phyloP scores from a whole-genome alignment of 441 rosid species.

The Mallotus japonicus region DNA sequence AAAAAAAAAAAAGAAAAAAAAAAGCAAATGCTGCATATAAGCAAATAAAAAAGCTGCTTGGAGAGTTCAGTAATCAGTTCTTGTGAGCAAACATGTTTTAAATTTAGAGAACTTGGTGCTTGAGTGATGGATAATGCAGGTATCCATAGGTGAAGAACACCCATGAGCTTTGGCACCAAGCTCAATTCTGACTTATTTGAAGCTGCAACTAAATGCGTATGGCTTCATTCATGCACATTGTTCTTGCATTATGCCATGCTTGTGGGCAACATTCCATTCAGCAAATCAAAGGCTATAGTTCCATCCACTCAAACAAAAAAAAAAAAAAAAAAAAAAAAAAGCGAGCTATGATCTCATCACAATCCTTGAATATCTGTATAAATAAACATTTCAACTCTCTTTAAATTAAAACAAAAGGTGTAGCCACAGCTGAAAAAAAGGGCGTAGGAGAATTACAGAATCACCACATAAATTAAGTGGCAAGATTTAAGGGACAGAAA shows the following conservation, averaged over 20 bases:
- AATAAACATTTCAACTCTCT: neutral
- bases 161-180: too few species aligned
- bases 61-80: neutral
- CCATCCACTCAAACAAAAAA: too few species aligned
- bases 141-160: too few species aligned
- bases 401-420: neutral
- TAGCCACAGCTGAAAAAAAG: neutral
- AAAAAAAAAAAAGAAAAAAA: too few species aligned
- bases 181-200: too few species aligned
- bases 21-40: neutral
- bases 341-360: neutral
- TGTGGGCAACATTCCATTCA: neutral
- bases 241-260: neutral
- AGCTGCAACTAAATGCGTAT: too few species aligned
- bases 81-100: too few species aligned
- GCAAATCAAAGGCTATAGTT: neutral
- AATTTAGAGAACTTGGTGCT: too few species aligned
- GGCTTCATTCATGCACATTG: neutral
- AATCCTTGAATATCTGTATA: neutral
- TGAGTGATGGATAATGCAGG: too few species aligned
- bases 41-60: neutral
- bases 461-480: constrained; percentile 4
- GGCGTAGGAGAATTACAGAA: constrained; percentile 5
- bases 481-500: constrained; percentile 20
- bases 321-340: too few species aligned